Evolutionary conservation across 2,329 filamentous ascomycete species (phyloP), one percentile per base, ranked within the genome.

Genomic region (Fusarium mangiferae): DNA sequence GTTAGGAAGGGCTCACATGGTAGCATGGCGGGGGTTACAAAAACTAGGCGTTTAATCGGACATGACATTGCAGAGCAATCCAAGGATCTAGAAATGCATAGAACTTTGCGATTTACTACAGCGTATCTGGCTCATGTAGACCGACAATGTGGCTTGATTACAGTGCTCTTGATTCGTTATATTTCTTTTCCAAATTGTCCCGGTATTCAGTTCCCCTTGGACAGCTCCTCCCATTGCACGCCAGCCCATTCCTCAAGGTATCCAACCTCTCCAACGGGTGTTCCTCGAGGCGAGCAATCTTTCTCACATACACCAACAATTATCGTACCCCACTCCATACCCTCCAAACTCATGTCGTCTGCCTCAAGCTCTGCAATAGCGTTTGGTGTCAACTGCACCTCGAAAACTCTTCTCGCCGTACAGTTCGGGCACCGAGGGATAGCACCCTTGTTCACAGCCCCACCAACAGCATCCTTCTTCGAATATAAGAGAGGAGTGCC

Each of bases 261-360:
- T 4, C 92, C 94, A 2, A 91, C 89, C 78, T 91, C 87, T 0
- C 91, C 93, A 41, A 87, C 85, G 18, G 83, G 82, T 12, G 90
- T 87, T 2, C 89, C 88, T 11, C 82, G 82, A 22, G 90, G 89
- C 77, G 88, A 86, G 80, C 96, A 98, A 81, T 98, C 94, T 79
- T 84, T 89, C 74, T 88, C 90, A 81, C 96, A 99, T 13, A 97
- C 94, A 0, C 91, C 95, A 42, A 98, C 86, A 66, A 99, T 90
- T 14, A 99, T 89, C 2, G 95, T 98, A 0, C 96, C 96, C 96
- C 96, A 99, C 79, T 99, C 96, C 96, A 99, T 99, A 0, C 95
- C 96, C 85, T 97, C 88, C 26, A 92, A 78, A 44, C 89, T 89
- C 75, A 91, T 81, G 64, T 92, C 91, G 46, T 95, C 93, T 5